phyloP scores from a whole-genome alignment of 164 flowering plant genomes.

The Paratinospora sagittata region DNA sequence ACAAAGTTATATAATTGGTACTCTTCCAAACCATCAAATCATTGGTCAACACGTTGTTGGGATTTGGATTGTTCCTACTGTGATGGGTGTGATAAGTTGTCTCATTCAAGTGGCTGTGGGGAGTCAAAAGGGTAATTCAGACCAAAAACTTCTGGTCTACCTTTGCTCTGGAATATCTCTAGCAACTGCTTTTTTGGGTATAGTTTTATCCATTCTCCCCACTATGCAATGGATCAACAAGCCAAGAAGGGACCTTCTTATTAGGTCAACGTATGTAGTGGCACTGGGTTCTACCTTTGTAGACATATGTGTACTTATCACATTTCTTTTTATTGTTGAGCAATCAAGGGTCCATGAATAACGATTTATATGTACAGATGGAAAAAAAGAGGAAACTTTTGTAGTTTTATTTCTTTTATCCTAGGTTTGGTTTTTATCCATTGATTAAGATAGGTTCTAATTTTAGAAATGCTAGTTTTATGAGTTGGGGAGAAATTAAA shows the following conservation, averaged over 20 bases:
- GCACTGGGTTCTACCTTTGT: background rate
- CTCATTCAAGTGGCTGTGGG: background rate
- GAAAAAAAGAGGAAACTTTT: no score
- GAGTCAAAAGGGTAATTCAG: background rate
- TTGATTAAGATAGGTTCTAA: no score
- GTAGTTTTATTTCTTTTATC: no score
- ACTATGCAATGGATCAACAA: background rate
- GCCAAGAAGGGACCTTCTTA: background rate
- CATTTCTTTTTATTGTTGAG: background rate
- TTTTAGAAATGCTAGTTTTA: no score
- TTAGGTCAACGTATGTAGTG: background rate
- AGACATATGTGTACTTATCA: background rate
- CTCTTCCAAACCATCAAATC: background rate
- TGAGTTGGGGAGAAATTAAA: no score
- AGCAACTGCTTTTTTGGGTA: background rate
- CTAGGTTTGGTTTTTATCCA: no score
- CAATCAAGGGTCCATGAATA: background rate
- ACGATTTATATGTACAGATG: background rate
- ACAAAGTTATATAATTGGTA: background rate
- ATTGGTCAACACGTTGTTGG: background rate
- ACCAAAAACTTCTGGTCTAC: background rate
- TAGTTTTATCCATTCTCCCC: background rate
- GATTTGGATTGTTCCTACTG: background rate
- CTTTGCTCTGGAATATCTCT: background rate
- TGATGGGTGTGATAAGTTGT: background rate